phyloP scores from a whole-genome alignment of 768 basidiomycete species.

The Hericium alpestre region DNA sequence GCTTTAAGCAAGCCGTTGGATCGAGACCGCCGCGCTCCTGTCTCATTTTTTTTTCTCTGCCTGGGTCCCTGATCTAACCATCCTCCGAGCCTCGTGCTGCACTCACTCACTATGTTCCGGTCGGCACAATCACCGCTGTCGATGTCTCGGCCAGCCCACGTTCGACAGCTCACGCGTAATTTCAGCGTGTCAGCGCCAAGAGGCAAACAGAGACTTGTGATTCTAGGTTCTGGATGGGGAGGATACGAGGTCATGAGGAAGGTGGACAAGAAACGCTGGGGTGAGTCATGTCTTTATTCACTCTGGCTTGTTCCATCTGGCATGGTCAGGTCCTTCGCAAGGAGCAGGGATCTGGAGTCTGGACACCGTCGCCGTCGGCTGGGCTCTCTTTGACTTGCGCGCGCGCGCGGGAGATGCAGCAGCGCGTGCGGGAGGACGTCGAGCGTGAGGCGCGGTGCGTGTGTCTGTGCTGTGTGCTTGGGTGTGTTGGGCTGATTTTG shows the following conservation, averaged over 20 bases:
- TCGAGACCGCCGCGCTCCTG: background rate
- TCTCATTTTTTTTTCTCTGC: background rate
- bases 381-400: slow-evolving; percentile 8
- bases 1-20: background rate
- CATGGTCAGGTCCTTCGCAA: no score
- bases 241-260: slow-evolving; percentile 60
- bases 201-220: slow-evolving; percentile 39
- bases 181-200: slow-evolving; percentile 14
- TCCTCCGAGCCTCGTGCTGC: background rate
- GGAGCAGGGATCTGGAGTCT: no score
- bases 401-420: slow-evolving; percentile 62
- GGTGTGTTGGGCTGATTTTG: background rate
- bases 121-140: background rate
- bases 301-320: no score
- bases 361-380: no score
- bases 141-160: background rate
- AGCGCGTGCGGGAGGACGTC: slow-evolving; percentile 47
- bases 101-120: background rate
- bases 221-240: slow-evolving; percentile 72
- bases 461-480: background rate
- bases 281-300: slow-evolving; percentile 25
- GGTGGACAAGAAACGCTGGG: slow-evolving; percentile 63
- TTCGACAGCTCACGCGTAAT: background rate
- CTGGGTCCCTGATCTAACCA: background rate
- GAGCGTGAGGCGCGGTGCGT: slow-evolving; percentile 49